These are phyloP conservation scores for Escallonia rubra DNA, from an alignment of 129 eudicot species.

Conservation along the genomic window DNA sequence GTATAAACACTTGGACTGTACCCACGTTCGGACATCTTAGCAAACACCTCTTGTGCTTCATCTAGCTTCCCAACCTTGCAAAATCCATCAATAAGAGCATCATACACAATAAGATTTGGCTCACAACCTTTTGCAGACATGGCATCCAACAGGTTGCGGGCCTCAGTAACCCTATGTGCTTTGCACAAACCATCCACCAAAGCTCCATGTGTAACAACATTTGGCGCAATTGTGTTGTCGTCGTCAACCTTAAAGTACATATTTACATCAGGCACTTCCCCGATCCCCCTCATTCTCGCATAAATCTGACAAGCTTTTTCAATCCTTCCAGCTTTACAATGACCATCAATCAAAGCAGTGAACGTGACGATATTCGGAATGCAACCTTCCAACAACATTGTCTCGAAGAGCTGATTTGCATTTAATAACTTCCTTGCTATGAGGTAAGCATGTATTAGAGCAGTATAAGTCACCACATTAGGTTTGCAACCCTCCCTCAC, in stretches of 20 bases:
- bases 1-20: slow-evolving; percentile 67
- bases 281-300: slow-evolving; percentile 61
- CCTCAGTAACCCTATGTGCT: slow-evolving; percentile 69
- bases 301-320: slow-evolving; percentile 81
- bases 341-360: slow-evolving; percentile 80
- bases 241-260: slow-evolving; percentile 47
- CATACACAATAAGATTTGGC: slow-evolving; percentile 80
- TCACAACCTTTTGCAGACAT: slow-evolving; percentile 77
- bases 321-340: slow-evolving; percentile 68
- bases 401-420: slow-evolving; percentile 73
- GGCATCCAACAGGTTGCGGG: slow-evolving; percentile 60
- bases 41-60: slow-evolving; percentile 66
- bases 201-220: slow-evolving; percentile 93
- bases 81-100: slow-evolving; percentile 94
- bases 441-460: slow-evolving; percentile 83
- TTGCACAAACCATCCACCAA: slow-evolving; percentile 92
- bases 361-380: slow-evolving; percentile 79
- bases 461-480: slow-evolving; percentile 87
- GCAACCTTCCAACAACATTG: slow-evolving; percentile 69
- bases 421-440: slow-evolving; percentile 52
- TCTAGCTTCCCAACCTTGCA: slow-evolving; percentile 80
- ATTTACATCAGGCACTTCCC: slow-evolving; percentile 41
- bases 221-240: slow-evolving; percentile 44
- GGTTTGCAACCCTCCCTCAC: slow-evolving; percentile 66
- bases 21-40: slow-evolving; percentile 71